Evolutionary conservation across 768 basidiomycete genomes (phyloP), one percentile per base, ranked within the genome.

Genomic region (Rossbeevera mucosa): DNA sequence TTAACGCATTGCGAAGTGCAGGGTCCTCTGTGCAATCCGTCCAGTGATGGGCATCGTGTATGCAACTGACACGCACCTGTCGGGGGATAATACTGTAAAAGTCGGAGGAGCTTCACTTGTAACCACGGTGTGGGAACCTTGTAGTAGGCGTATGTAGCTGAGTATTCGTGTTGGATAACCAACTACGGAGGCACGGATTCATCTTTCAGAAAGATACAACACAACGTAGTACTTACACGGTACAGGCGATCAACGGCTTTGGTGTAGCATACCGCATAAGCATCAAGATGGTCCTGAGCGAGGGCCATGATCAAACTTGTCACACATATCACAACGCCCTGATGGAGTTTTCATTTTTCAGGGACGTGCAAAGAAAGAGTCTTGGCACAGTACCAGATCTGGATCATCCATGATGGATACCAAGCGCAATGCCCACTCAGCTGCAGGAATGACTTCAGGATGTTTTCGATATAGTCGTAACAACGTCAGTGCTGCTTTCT

Each of bases 51-150:
- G 30, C 51, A 47, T 48, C 20, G 46, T 26, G 29, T 29, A 40
- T 38, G 36, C 5, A 47, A 49, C 31, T 26, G 11, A 14, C 24
- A 67, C 81, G 57, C 55, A 94, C 94, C 93, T 53, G 95, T 86
- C 3, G 96, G 91, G 7, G 95, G 86, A 66, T 98, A 98, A 68
- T 96, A 95, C 68, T 98, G 96, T 31, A 99, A 69, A 14, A 99
- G 69, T 21, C 93, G 86, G 13, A 99, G 76, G 3, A 99, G 80
- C 68, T 97, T 96, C 57, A 98, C 92, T 72, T 98, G 95, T 29
- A 97, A 75, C 96, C 95, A 98, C 0, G 95, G 95, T 21, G 90
- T 90, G 20, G 95, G 95, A 2, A 98, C 92, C 72, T 94, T 93
- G 72, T 99, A 99, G 68, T 99, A 99, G 16, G 94, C 80, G 66